phyloP scores from a whole-genome alignment of 2,329 filamentous ascomycete genomes.

The Rasamsonia emersonii region DNA sequence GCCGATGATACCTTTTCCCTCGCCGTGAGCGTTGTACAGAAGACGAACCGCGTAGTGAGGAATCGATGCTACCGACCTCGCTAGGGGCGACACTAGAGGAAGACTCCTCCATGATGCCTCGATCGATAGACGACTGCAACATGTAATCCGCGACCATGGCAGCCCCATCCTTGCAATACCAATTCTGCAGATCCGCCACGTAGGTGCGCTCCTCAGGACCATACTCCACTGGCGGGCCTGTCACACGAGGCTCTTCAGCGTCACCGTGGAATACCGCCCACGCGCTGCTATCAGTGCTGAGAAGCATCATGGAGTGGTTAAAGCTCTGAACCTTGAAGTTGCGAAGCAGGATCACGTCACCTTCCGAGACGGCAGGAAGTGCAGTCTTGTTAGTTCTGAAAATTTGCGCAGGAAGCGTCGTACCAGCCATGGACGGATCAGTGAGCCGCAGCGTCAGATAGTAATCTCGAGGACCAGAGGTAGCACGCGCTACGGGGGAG shows the following conservation, averaged over 20 bases:
- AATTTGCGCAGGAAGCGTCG: constrained; percentile 31
- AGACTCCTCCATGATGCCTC: constrained; percentile 17
- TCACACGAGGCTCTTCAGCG: constrained; percentile 20
- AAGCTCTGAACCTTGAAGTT: constrained; percentile 38
- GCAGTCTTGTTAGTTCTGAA: constrained; percentile 31
- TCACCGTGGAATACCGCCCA: constrained; percentile 38
- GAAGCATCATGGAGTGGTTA: constrained; percentile 31
- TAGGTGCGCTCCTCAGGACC: constrained; percentile 27
- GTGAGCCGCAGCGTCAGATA: constrained; percentile 34
- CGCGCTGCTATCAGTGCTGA: constrained; percentile 34
- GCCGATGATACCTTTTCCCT: constrained; percentile 20
- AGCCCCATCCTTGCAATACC: constrained; percentile 32
- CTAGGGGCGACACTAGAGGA: constrained; percentile 18
- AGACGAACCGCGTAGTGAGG: constrained; percentile 8
- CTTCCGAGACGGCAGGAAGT: constrained; percentile 29
- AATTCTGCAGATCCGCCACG: constrained; percentile 27
- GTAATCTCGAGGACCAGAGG: constrained; percentile 32
- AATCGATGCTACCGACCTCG: constrained; percentile 24
- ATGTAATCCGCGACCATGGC: constrained; percentile 26
- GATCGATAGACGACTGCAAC: constrained; percentile 26
- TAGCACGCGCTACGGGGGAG: constrained; percentile 23
- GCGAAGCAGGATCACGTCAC: constrained; percentile 37
- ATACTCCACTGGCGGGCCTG: constrained; percentile 33
- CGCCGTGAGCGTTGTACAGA: constrained; percentile 21
- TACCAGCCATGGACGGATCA: constrained; percentile 35